Percentiles rank a stretch among this genome's conserved stretches.
These are phyloP conservation scores for Paxillus involutus DNA, from an alignment of 768 basidiomycete species.

Conservation along the genomic window DNA sequence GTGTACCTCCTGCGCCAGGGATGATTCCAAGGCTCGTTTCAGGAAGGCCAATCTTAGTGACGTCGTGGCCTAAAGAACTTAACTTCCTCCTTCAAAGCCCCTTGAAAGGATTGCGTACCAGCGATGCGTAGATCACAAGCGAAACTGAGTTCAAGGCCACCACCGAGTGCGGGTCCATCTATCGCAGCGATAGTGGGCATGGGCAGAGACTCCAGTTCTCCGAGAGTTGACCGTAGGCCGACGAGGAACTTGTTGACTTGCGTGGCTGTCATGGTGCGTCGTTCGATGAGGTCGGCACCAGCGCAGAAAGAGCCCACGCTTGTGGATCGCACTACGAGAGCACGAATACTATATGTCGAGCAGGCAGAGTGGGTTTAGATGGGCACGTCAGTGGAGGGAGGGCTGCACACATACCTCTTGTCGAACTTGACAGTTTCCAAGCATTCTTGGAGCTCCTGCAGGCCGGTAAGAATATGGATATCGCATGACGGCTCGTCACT, in stretches of 20 bases:
- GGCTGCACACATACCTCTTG: slow-evolving; percentile 46
- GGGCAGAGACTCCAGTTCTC: slow-evolving; percentile 75
- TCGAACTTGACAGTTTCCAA: slow-evolving; percentile 67
- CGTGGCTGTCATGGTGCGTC: slow-evolving; percentile 74
- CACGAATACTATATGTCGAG: slow-evolving; percentile 53
- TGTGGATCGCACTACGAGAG: slow-evolving; percentile 81
- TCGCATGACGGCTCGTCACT: slow-evolving; percentile 3
- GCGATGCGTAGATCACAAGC: slow-evolving; percentile 91
- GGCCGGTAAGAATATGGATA: slow-evolving; percentile 5
- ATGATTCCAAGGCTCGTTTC: slow-evolving; percentile 82
- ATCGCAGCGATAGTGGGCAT: slow-evolving; percentile 92
- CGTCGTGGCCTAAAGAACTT: slow-evolving; percentile 47
- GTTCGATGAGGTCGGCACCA: slow-evolving; percentile 86
- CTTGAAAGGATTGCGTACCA: slow-evolving; percentile 46
- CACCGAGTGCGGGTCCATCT: slow-evolving; percentile 90
- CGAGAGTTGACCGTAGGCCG: slow-evolving; percentile 69
- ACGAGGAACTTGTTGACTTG: slow-evolving; percentile 79
- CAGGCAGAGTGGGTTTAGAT: background rate
- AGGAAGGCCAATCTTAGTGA: slow-evolving; percentile 86
- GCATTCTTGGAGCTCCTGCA: slow-evolving; percentile 70
- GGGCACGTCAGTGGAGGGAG: background rate
- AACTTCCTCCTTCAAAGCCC: background rate
- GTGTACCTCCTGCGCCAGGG: slow-evolving; percentile 89
- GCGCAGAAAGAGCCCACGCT: slow-evolving; percentile 83
- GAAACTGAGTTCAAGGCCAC: slow-evolving; percentile 86